These are phyloP conservation scores for Mycena chlorophos DNA, from an alignment of 768 basidiomycete genomes.

Conservation along the genomic window DNA sequence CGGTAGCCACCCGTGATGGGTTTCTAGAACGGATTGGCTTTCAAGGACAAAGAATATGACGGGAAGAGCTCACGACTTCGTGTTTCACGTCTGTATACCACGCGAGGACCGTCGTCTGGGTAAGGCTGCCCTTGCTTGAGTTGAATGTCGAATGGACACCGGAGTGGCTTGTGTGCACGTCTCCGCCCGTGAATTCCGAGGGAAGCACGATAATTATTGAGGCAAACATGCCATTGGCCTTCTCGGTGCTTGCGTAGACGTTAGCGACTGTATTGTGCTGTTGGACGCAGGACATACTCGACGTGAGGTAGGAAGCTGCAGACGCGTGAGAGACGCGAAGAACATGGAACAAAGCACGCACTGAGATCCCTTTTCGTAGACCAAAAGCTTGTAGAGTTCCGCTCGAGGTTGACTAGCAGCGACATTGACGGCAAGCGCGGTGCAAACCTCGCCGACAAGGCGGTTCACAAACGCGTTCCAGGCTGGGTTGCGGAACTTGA, in stretches of 20 bases:
- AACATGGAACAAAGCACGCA: constrained; percentile 22
- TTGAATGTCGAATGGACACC: constrained; percentile 28
- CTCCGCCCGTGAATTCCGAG: constrained; percentile 39
- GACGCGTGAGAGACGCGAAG: neutral
- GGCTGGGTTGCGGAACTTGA: constrained; percentile 42
- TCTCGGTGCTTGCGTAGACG: constrained; percentile 30
- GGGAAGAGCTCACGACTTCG: constrained; percentile 25
- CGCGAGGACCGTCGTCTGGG: constrained; percentile 33
- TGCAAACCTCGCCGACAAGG: constrained; percentile 11
- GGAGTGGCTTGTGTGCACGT: constrained; percentile 34
- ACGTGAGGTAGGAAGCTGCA: constrained; percentile 35
- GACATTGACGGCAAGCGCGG: constrained; percentile 6
- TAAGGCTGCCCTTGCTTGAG: constrained; percentile 20
- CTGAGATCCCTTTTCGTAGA: constrained; percentile 42
- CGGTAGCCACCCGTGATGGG: constrained; percentile 40
- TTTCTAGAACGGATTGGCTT: constrained; percentile 18
- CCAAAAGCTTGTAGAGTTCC: constrained; percentile 38
- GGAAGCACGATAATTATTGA: constrained; percentile 42
- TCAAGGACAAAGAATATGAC: neutral
- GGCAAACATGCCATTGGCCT: constrained; percentile 41
- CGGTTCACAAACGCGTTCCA: constrained; percentile 39
- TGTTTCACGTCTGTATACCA: constrained; percentile 45
- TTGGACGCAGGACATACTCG: constrained; percentile 20
- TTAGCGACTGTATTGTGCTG: neutral
- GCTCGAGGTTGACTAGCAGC: neutral